Percentiles rank a stretch among this genome's conserved stretches.
Evolutionary conservation across 495 filamentous ascomycete genomes (phyloP).

Genomic region (Aspergillus funiculosus): DNA sequence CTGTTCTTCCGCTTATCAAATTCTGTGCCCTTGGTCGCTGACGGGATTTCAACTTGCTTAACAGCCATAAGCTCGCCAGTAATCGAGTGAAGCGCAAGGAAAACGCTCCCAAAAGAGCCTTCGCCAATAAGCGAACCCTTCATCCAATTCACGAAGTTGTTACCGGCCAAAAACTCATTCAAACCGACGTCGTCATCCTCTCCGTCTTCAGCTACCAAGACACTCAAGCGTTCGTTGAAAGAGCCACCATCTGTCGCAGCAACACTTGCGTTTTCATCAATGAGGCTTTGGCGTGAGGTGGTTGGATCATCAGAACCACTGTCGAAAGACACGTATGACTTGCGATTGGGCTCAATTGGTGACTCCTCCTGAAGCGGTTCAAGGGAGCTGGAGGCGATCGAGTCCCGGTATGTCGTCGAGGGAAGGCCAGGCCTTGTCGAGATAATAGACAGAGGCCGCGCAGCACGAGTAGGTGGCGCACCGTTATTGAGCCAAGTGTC

Average conservation of each 20-base stretch:
- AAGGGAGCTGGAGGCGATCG: slow-evolving; percentile 78
- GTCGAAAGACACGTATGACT: slow-evolving; percentile 94
- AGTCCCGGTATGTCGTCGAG: slow-evolving; percentile 68
- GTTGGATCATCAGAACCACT: slow-evolving; percentile 80
- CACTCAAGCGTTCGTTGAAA: slow-evolving; percentile 61
- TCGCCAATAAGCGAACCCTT: slow-evolving; percentile 95
- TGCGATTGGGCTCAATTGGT: slow-evolving; percentile 80
- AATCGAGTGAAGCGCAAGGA: slow-evolving; percentile 91
- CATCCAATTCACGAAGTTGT: slow-evolving; percentile 99
- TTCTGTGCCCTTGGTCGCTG: slow-evolving; percentile 66
- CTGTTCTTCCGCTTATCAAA: slow-evolving; percentile 88
- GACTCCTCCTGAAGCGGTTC: slow-evolving; percentile 90
- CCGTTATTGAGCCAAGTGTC: slow-evolving; percentile 75
- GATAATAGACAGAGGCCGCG: slow-evolving; percentile 56
- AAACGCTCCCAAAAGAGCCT: slow-evolving; percentile 95
- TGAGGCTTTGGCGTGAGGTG: slow-evolving; percentile 61
- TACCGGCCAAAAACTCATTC: slow-evolving; percentile 78
- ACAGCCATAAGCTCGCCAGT: slow-evolving; percentile 98
- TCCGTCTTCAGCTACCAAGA: slow-evolving; percentile 66
- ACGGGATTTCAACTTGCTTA: slow-evolving; percentile 94
- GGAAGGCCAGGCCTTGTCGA: slow-evolving; percentile 51
- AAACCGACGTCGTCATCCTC: slow-evolving; percentile 78
- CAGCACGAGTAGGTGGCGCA: slow-evolving; percentile 35
- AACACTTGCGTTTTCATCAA: slow-evolving; percentile 70
- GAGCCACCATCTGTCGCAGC: slow-evolving; percentile 60